These are phyloP conservation scores for Elsinoe batatas DNA, from an alignment of 2,329 filamentous ascomycete genomes.

Conservation along the genomic window DNA sequence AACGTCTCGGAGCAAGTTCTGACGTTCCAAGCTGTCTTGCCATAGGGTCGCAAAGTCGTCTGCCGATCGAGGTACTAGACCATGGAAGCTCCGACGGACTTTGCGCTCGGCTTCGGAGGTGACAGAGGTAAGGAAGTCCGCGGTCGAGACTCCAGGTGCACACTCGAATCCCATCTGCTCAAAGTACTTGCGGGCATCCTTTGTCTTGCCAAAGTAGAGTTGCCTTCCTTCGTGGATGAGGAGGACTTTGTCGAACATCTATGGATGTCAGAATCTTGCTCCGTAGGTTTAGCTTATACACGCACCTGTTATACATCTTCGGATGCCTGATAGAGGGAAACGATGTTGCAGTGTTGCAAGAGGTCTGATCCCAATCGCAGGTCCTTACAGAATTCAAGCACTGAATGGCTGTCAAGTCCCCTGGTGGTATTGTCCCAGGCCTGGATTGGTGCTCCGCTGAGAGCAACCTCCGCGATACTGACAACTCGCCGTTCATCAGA, in stretches of 20 bases:
- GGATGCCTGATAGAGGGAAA: constrained; percentile 48
- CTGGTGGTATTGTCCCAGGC: constrained; percentile 41
- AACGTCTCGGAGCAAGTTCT: constrained; percentile 33
- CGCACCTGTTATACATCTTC: constrained; percentile 48
- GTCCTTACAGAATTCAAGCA: constrained; percentile 48
- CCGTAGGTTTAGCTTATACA: constrained; percentile 18
- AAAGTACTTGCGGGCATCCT: constrained; percentile 55
- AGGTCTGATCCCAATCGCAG: constrained; percentile 43
- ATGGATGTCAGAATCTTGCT: not conserved
- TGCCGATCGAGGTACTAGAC: constrained; percentile 53
- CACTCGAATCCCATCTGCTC: constrained; percentile 58
- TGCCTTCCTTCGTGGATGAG: constrained; percentile 69
- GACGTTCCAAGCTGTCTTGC: constrained; percentile 24
- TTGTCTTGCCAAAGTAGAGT: constrained; percentile 60
- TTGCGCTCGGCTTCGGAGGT: constrained; percentile 54
- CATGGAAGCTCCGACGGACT: constrained; percentile 48
- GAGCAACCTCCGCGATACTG: constrained; percentile 46
- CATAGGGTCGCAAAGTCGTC: constrained; percentile 55
- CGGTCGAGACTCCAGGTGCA: constrained; percentile 56
- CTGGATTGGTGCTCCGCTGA: constrained; percentile 32
- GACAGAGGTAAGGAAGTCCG: constrained; percentile 64
- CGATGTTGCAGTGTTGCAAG: constrained; percentile 40
- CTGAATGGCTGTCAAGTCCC: constrained; percentile 48
- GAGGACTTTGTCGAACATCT: constrained; percentile 58
- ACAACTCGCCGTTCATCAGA: constrained; percentile 52